Evolutionary conservation across 1,284 basidiomycete species (phyloP), one percentile per base, ranked within the genome.

Genomic region (Rhodotorula sp.): DNA sequence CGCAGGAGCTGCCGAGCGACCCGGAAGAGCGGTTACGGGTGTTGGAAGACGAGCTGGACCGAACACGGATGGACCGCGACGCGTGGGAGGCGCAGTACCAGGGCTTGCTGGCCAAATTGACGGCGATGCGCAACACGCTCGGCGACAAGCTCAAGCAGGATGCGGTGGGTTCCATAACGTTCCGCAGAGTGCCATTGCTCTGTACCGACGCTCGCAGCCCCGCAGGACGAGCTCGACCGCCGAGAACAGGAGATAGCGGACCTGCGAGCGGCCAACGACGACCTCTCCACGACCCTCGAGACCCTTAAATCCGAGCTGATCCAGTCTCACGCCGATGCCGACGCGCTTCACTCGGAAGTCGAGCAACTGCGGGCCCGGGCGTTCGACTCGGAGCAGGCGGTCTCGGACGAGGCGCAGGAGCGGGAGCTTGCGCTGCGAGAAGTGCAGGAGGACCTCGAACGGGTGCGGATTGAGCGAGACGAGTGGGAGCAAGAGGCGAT

Each of bases 61-160:
- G 68, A 31, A 66, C 75, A 9, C 59, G 73, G 50, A 86, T 89
- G 71, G 94, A 98, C 82, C 93, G 92, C 80, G 93, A 96, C 69
- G 83, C 85, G 10, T 85, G 94, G 54, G 88, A 89, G 28, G 82
- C 87, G 28, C 93, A 98, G 79, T 96, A 99, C 81, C 87, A 87
- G 64, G 89, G 86, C 68, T 84, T 99, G 51, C 84, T 99, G 10
- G 87, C 87, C 57, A 98, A 94, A 81, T 83, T 99, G 59, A 93
- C 91, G 4, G 87, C 88, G 47, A 98, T 99, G 94, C 87, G 94
- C 22, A 91, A 88, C 37, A 92, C 91, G 8, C 84, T 99, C 34
- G 94, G 94, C 51, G 94, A 94, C 77, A 95, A 98, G 80, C 83
- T 99, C 66, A 88, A 90, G 79, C 92, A 96, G 80, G 96, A 99